Base-by-base conservation (phyloP, 2,329 filamentous ascomycete species). In the Rutstroemia sp. region DNA sequence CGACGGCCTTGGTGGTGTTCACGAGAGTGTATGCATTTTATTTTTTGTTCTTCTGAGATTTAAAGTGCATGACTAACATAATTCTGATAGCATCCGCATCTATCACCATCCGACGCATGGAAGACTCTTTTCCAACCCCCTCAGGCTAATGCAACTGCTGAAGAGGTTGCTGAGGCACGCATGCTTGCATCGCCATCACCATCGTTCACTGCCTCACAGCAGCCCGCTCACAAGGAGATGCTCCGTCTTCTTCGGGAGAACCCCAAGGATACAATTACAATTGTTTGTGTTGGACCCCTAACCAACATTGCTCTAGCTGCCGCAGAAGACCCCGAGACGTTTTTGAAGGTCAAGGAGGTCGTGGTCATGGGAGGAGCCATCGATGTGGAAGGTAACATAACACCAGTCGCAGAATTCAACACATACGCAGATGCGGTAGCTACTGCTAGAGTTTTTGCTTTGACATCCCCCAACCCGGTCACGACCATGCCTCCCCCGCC, bases 301-400 rank as follows among this genome's bases (percentile, higher is more conserved):
- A 97, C 94, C n/a, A 99, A 96, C 69, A 75, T 96, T 30, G 94
- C 94, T 1, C 73, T 95, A 25, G 94, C 94, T 3, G 92, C 94
- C 2, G 85, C 90, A 14, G 84, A 90, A 66, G 92, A 97, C 64
- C 86, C 92, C 0, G 89, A 92, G 71, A 86, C 91, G 0, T 96
- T 99, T 71, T 78, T 99, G 55, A 83, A 84, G 45, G 89, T 85
- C 49, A 95, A 95, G 71, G 91, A 97, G 72, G 81, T 99, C 3
- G 86, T 96, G 4, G 88, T 96, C 48, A 99, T 99, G 94, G 94
- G 92, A 58, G 94, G 94, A 58, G 86, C 89, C 23, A 81, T 99
- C 54, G 78, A 88, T 58, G 75, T 84, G 46, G 80, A 84, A 51
- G 94, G 94, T 64, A 99, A 99, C 71, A 84, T 89, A 67, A 85